These are phyloP conservation scores for Lizonia empirigonia DNA, from an alignment of 2,329 filamentous ascomycete species.

Conservation along the genomic window DNA sequence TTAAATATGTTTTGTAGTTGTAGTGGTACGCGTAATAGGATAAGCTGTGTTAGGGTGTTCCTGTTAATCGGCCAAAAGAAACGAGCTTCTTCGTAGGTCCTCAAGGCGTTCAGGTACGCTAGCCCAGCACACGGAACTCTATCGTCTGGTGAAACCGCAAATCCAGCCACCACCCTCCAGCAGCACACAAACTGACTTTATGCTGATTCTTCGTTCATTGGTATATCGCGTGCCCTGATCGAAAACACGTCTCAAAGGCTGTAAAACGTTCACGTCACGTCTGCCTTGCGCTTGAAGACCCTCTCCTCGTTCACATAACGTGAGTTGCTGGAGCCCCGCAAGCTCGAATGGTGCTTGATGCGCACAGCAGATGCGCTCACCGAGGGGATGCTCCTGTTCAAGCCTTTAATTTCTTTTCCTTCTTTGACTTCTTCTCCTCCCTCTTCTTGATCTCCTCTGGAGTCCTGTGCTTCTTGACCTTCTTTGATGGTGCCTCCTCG, in stretches of 20 bases:
- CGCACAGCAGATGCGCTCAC: background rate
- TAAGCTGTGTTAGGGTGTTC: too few relatives aligned
- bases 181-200: background rate
- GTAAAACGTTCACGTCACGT: background rate
- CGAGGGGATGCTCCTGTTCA: constrained; percentile 17
- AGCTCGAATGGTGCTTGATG: background rate
- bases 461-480: constrained; percentile 47
- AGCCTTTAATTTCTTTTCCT: constrained; percentile 36
- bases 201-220: background rate
- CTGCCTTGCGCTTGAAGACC: background rate
- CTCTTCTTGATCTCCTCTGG: constrained; percentile 44
- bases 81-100: background rate
- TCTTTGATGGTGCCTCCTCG: constrained; percentile 44
- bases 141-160: background rate
- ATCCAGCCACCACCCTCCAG: background rate
- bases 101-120: background rate
- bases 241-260: too few relatives aligned
- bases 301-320: background rate
- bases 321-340: background rate
- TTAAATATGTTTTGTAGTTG: too few relatives aligned
- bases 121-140: background rate
- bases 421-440: constrained; percentile 48
- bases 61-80: too few relatives aligned
- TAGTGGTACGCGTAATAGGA: too few relatives aligned
- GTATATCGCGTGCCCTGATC: background rate